Evolutionary conservation across 106 monocot genomes (phyloP).

Genomic region (Cymbidium sinense): DNA sequence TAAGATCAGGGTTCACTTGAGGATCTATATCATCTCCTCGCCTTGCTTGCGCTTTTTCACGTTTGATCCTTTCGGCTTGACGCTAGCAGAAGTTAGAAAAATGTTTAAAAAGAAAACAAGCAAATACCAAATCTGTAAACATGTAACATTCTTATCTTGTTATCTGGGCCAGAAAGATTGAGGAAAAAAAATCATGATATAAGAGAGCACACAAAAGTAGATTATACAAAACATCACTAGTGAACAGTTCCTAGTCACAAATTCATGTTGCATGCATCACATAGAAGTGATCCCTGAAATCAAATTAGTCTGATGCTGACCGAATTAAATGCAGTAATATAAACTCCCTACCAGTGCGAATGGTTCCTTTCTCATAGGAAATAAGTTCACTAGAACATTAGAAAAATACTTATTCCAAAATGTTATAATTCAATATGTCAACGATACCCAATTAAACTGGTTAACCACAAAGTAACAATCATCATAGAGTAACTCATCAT

Average conservation of each 20-base stretch:
- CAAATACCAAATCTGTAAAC: neutral
- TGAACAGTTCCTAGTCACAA: neutral
- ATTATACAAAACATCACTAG: neutral
- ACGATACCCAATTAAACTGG: neutral
- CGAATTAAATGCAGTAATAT: neutral
- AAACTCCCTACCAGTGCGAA: neutral
- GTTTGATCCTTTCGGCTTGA: conserved; percentile 88
- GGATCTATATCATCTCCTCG: conserved; percentile 91
- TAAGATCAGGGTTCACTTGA: conserved; percentile 44
- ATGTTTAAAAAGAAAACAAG: neutral
- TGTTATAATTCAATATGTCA: neutral
- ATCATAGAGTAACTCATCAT: neutral
- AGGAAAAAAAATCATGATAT: neutral
- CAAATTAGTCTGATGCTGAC: neutral
- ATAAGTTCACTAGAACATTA: neutral
- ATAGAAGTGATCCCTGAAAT: neutral
- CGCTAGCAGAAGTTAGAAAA: conserved; percentile 43
- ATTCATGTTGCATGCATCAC: neutral
- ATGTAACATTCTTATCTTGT: neutral
- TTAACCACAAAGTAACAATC: neutral
- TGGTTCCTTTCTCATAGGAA: neutral
- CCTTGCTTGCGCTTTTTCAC: conserved; percentile 75
- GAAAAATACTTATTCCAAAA: neutral
- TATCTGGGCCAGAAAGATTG: neutral
- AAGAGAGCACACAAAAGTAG: neutral